Evolutionary conservation across 805 yeast species (phyloP), one percentile per base, ranked within the genome.

Genomic region (Metschnikowia arizonensis): DNA sequence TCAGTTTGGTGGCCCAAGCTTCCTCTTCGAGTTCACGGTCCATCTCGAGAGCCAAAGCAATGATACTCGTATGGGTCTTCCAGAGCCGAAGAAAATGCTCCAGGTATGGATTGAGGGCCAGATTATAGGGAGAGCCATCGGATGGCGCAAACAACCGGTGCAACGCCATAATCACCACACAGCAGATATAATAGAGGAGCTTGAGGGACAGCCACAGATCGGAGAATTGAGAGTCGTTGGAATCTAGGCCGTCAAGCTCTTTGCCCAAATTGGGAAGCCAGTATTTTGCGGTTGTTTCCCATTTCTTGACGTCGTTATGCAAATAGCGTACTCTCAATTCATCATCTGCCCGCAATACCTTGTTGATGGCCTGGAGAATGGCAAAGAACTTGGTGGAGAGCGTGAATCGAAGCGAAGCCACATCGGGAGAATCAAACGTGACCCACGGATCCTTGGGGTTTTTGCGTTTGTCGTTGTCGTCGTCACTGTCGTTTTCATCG

Each of bases 11-110:
- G 32, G 58, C 61, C 48, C 65, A 59, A 28, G 60, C 58, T 41
- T 60, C 58, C 42, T 57, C 54, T 41, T 68, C 73, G 21, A 66
- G 50, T 34, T 66, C 57, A 34, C 73, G 57, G 53, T 71, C 76
- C 42, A 68, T 65, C 53, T 82, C 85, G 5, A 85, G 62, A 0
- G 88, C 87, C 6, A 80, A 61, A 8, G 78, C 60, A 1, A 85
- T 72, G 2, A 81, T 71, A 47, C 73, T 74, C 2, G 89, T 82
- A 54, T 80, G 78, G 33, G 77, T 73, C 53, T 82, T 81, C 91
- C 93, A 85, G 5, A 79, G 57, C 38, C 78, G 77, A 8, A 83
- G 63, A 48, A 81, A 76, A 38, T 73, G 69, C 17, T 76, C 76
- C 38, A 80, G 57, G 55, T 82, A 85, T 17, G 93, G 93, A 55